Base-by-base conservation (phyloP, 1,284 basidiomycete species). In the Pseudozyma pruni region DNA sequence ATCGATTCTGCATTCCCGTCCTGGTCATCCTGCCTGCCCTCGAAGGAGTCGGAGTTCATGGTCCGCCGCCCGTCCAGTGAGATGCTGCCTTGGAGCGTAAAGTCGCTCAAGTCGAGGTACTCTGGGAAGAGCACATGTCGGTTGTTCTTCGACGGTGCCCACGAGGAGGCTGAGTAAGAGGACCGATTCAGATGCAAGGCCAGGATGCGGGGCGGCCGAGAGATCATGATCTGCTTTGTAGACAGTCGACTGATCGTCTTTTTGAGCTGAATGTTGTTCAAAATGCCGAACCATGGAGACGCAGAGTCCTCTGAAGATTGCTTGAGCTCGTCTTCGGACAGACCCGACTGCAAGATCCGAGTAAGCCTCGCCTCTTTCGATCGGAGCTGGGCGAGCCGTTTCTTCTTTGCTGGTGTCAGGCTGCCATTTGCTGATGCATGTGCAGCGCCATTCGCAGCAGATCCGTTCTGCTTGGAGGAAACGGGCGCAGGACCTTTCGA, bases 211-310 rank as follows among this genome's bases (percentile, higher is more conserved):
- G 80, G 79, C 7, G 76, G 67, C 16, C 69, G 47, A 7, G 78
- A 77, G 32, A 81, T 54, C 73, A 82, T 74, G 37, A 78, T 72
- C 49, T 82, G 80, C 49, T 82, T 82, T 9, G 80, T 81, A 7
- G 72, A 61, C 13, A 49, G 39, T 4, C 62, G 48, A 29, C 73
- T 75, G 13, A 64, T 38, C n/a, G 54, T 61, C 51, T 66, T 66
- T 19, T 51, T 61, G 16, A 71, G 62, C 50, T 53, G 53, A 1
- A 71, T 5, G 10, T 61, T 57, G 48, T 54, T 46, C 13, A 70
- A 40, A 1, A 64, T 49, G n/a, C 57, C 45, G 45, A 51, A 38
- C 51, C 44, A 62, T 2, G 61, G 42, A 7, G 68, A 71, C 17
- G 45, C 27, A 5, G 68, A 25, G 7, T 66, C 58, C 17, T 57